Percentiles rank a stretch among this genome's conserved stretches.
phyloP scores from a whole-genome alignment of 192 early-diverging fungal species.

The Rhizophlyctis rosea region DNA sequence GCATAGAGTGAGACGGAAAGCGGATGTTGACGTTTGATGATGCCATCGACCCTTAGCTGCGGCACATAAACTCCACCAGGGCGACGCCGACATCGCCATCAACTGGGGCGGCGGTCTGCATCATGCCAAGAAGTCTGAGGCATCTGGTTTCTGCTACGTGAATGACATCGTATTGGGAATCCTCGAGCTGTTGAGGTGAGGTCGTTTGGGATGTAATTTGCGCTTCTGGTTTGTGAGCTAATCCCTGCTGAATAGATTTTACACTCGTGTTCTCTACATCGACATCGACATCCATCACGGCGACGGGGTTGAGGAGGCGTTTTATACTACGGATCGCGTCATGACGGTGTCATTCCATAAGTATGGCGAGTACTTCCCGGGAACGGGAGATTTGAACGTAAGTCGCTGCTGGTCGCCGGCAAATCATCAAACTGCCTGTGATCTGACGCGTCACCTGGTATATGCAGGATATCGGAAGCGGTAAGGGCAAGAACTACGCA shows the following conservation, averaged over 20 bases:
- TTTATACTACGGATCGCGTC: constrained; percentile 84
- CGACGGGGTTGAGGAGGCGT: constrained; percentile 97
- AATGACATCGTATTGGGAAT: constrained; percentile 97
- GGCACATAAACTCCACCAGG: constrained; percentile 74
- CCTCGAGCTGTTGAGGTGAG: constrained; percentile 74
- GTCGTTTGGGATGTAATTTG: background rate
- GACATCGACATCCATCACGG: constrained; percentile 99
- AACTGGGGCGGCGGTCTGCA: constrained; percentile 99
- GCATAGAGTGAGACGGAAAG: no score
- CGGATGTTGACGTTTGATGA: no score
- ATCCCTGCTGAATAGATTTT: constrained; percentile 42
- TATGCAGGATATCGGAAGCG: constrained; percentile 84
- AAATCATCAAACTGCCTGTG: background rate
- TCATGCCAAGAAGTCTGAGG: constrained; percentile 83
- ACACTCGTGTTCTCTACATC: constrained; percentile 87
- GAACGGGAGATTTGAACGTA: constrained; percentile 91
- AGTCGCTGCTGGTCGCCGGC: constrained; percentile 1
- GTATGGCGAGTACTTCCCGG: constrained; percentile 94
- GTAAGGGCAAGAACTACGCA: constrained; percentile 86
- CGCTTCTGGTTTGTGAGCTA: background rate
- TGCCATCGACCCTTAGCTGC: no score
- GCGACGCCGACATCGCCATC: constrained; percentile 86
- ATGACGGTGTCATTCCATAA: constrained; percentile 98
- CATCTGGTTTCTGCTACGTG: constrained; percentile 96
- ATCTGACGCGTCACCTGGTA: no score